Evolutionary conservation across 2,329 filamentous ascomycete species (phyloP), one percentile per base, ranked within the genome.

Genomic region (Alternaria dauci): DNA sequence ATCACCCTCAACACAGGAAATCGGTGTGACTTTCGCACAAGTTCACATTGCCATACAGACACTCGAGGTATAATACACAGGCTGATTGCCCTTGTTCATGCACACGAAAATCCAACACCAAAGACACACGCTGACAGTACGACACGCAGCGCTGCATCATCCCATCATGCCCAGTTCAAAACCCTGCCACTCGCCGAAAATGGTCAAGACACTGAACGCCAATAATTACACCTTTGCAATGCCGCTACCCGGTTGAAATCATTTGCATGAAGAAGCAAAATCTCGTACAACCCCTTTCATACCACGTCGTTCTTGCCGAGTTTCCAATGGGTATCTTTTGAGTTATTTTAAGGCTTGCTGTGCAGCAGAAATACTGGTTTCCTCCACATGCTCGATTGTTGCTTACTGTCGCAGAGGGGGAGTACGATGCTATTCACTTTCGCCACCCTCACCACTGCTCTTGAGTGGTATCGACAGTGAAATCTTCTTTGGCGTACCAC

Each of bases 391-490:
- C 44, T 60, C 61, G 44, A 44, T 48, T 52, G 20, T 38, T 63
- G 36, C 25, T 46, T 48, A 39, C 34, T 26, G 18, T 57, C 41
- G 50, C 28, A 18, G 47, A 52, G 28, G 36, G 38, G 46, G 23
- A 23, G 34, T 56, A 48, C 42, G 39, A 48, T 46, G 58, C 61
- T 70, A 76, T 59, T 77, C 75, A 44, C 69, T 70, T 44, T 76
- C 71, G 30, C 71, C 71, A 43, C 70, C 71, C 56, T 74, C 71
- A 8, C 71, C 72, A 23, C 71, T 70, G 32, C 74, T 78, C 63
- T 80, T 80, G 18, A 80, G 67, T n/a, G 76, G 77, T 23, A 80
- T 71, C 2, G 75, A 74, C 14, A 81, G 72, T 8, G 77, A 73
- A 53, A 81, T 80, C 67, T 80, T 80, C 66, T 80, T 79, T n/a